Evolutionary conservation across 192 early-diverging fungal genomes (phyloP).

Genomic region (Entophlyctis luteolus): DNA sequence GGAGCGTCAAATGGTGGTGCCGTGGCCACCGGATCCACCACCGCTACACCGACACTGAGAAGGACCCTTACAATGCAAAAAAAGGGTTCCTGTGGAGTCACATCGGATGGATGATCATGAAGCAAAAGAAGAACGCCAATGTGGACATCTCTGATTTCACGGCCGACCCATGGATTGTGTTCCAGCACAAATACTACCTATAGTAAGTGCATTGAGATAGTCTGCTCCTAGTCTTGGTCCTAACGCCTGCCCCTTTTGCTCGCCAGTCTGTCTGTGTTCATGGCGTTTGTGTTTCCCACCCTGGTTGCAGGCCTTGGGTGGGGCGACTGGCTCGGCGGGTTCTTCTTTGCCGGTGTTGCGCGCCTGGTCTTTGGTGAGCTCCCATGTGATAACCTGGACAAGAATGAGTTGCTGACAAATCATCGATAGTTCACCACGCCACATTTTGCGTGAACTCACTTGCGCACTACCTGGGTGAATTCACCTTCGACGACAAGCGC

Average conservation of each 20-base stretch:
- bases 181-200: slow-evolving; percentile 45
- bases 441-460: slow-evolving; percentile 58
- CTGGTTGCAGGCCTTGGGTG: slow-evolving; percentile 73
- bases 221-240: no score
- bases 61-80: slow-evolving; percentile 51
- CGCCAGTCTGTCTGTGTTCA: slow-evolving; percentile 22
- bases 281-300: slow-evolving; percentile 78
- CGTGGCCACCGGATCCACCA: slow-evolving; percentile 18
- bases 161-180: slow-evolving; percentile 37
- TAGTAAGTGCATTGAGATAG: slow-evolving; percentile 1
- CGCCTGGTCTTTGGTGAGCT: slow-evolving; percentile 47
- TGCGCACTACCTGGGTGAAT: slow-evolving; percentile 49
- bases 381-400: not conserved
- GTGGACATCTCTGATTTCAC: slow-evolving; percentile 49
- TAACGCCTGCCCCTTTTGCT: not conserved
- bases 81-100: slow-evolving; percentile 49
- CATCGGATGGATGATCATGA: slow-evolving; percentile 49
- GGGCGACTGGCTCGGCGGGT: slow-evolving; percentile 57
- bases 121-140: slow-evolving; percentile 24
- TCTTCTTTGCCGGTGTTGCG: slow-evolving; percentile 47
- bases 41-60: slow-evolving; percentile 16
- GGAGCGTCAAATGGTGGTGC: slow-evolving; percentile 56
- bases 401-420: not conserved
- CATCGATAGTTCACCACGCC: slow-evolving; percentile 43
- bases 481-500: slow-evolving; percentile 23